Conservation (phyloP, 176 grass and related monocot genomes). For the Oropetium thomaeum region DNA sequence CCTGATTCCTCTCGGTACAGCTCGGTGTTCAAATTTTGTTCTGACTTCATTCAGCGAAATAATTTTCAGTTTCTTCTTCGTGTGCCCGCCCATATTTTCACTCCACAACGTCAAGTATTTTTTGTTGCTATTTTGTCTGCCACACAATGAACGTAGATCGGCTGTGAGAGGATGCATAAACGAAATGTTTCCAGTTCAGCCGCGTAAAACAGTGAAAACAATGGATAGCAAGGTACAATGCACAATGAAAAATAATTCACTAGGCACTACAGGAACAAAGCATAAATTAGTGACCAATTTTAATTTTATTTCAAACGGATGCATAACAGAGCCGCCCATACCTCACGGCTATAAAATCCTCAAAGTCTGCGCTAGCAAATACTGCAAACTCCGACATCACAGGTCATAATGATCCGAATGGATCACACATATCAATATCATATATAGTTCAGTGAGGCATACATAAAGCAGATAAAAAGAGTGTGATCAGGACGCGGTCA, state of each 20-base stretch:
- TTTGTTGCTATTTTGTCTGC: too few relatives aligned
- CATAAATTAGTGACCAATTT: background rate
- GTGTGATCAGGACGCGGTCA: background rate
- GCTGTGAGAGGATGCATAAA: too few relatives aligned
- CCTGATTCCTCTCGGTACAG: too few relatives aligned
- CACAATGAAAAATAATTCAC: background rate
- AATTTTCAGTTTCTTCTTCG: too few relatives aligned
- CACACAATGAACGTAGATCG: too few relatives aligned
- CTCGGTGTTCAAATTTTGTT: too few relatives aligned
- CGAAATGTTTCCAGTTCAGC: too few relatives aligned
- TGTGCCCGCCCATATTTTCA: too few relatives aligned
- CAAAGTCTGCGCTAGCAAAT: background rate
- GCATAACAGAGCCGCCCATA: background rate
- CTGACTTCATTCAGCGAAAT: too few relatives aligned
- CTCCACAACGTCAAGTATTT: too few relatives aligned
- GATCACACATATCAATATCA: background rate
- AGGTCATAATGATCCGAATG: background rate
- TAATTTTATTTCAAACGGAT: conserved; percentile 1
- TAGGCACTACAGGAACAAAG: background rate
- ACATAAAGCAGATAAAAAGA: background rate
- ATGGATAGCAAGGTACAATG: background rate
- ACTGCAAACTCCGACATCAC: background rate
- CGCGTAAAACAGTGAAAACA: too few relatives aligned
- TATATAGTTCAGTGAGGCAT: background rate
- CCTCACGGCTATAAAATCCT: background rate